Base-by-base conservation (phyloP, 306 rosid species). In the Dalbergia cultrata region DNA sequence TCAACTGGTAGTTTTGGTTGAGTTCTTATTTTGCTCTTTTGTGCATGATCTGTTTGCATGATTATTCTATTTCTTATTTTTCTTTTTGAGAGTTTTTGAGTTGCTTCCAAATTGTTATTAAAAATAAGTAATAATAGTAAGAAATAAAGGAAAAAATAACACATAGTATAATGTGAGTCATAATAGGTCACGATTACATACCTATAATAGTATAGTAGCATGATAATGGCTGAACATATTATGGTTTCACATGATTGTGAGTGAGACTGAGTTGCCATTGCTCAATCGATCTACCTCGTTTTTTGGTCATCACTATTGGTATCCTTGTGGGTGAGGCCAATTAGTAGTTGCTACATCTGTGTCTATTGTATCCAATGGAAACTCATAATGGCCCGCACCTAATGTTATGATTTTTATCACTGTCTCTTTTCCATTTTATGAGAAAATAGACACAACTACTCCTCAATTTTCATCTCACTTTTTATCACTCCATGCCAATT, bases 361-460 rank as follows among this genome's bases (percentile, higher is more conserved):
- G 66, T 85, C 85, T 37, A 31, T 37, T 49, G 67, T 49, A 41
- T 58, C 12, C 17, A 59, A 54, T 73, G 47, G 12, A 78, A 57
- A 66, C 72, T 72, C 78, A 85, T 47, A 70, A 33, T 78, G 76
- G 43, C 76, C 86, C 76, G 0, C 86, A 70, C 56, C 68, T 58
- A 74, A 79, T 78, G 71, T 62, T 74, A 44, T 82, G 33, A 78
- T 74, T 68, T 72, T 26, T 10, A 13, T 14, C 62, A 43, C 57
- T 22, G 37, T 34, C 6, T 13, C 1, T 56, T 64, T 54, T 63
- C 34, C 39, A 14, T 70, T 67, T 21, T 26, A 21, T 21, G 39
- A 69, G 67, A 43, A 35, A 81, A 37, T 14, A 18, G 13, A 54
- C 50, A 64, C 17, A 69, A 22, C 17, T 39, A 22, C 50, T 68